Evolutionary conservation across 148 eudicot genomes (phyloP).

Genomic region (Camellia japonica): DNA sequence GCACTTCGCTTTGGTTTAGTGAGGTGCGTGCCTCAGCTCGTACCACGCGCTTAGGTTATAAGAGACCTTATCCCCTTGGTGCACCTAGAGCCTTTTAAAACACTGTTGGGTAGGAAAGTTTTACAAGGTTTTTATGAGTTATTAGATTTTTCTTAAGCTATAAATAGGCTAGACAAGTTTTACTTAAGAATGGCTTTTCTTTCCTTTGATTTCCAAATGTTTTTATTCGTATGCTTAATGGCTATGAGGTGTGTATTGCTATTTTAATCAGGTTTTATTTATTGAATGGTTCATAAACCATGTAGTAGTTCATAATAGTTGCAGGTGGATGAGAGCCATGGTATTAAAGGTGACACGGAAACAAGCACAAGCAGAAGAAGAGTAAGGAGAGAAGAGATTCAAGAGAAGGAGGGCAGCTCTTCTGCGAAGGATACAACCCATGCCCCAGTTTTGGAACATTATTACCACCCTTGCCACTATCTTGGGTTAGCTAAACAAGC

Average conservation of each 20-base stretch:
- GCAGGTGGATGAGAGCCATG: constrained; percentile 34
- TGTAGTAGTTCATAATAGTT: neutral
- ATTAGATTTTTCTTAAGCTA: too few species aligned
- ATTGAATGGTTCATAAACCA: neutral
- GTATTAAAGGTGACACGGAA: constrained; percentile 17
- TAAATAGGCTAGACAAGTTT: too few species aligned
- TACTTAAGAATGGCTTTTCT: neutral
- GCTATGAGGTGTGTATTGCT: neutral
- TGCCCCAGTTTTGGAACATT: constrained; percentile 14
- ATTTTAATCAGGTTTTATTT: neutral
- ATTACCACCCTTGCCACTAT: constrained; percentile 49
- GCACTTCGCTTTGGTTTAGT: too few species aligned
- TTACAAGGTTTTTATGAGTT: too few species aligned
- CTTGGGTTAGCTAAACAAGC: constrained; percentile 60
- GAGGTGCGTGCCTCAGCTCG: too few species aligned
- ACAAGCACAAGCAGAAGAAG: constrained; percentile 29
- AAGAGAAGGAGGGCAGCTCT: constrained; percentile 33
- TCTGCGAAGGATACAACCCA: constrained; percentile 23
- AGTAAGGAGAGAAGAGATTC: constrained; percentile 26
- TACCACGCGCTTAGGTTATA: too few species aligned
- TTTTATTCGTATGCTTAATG: neutral
- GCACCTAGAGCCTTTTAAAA: too few species aligned
- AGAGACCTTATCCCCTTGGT: too few species aligned
- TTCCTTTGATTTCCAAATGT: neutral
- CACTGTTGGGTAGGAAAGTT: too few species aligned